phyloP scores from a whole-genome alignment of 352 stramenopile genomes.

The Blastocystis sp. region DNA sequence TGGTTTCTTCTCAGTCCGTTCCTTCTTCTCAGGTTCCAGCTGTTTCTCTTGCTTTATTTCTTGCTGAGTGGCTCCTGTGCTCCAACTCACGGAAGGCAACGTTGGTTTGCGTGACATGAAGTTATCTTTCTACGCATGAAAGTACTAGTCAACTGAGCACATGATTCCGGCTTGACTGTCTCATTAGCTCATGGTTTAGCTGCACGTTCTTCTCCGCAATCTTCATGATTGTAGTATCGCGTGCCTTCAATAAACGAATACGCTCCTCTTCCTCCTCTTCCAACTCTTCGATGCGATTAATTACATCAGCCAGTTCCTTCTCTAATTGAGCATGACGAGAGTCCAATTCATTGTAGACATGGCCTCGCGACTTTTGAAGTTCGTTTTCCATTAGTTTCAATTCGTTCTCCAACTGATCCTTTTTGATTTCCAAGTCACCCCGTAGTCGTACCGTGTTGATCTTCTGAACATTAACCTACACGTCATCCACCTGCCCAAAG shows the following conservation, averaged over 20 bases:
- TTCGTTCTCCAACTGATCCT: conserved; percentile 41
- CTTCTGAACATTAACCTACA: neutral
- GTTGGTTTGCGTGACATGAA: conserved; percentile 37
- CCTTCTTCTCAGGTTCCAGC: neutral
- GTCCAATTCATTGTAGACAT: conserved; percentile 12
- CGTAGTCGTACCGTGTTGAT: conserved; percentile 32
- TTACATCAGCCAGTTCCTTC: conserved; percentile 45
- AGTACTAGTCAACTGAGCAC: neutral
- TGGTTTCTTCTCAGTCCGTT: neutral
- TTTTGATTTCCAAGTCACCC: conserved; percentile 30
- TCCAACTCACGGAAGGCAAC: conserved; percentile 29
- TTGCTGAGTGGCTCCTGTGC: neutral
- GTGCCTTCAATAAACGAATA: conserved; percentile 15
- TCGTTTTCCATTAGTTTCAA: conserved; percentile 2
- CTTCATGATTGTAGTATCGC: neutral
- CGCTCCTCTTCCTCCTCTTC: conserved; percentile 20
- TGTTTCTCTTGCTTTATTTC: neutral
- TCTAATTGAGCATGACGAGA: neutral
- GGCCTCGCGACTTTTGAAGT: neutral
- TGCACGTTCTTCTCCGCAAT: conserved; percentile 15
- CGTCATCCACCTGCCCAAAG: neutral
- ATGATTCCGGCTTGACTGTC: neutral
- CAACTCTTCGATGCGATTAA: conserved; percentile 21
- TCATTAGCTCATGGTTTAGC: conserved; percentile 32
- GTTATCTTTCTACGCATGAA: conserved; percentile 47